Conservation (phyloP, 2,329 filamentous ascomycete species). For the Fusarium dimerum region DNA sequence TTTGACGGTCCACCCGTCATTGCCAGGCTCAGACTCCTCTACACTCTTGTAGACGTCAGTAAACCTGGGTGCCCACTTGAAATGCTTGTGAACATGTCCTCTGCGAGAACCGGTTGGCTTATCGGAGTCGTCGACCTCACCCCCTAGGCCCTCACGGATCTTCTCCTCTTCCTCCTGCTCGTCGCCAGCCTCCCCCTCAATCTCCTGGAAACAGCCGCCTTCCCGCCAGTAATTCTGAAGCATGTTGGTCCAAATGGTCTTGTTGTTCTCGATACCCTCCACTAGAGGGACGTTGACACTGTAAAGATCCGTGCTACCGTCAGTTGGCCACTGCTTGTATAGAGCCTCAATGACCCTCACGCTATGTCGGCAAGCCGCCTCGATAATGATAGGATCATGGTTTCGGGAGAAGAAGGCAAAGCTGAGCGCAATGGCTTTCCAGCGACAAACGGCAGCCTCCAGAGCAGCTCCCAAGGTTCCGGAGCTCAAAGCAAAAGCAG, state of each 20-base stretch:
- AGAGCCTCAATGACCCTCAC: constrained; percentile 80
- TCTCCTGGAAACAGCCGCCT: constrained; percentile 84
- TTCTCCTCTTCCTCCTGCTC: constrained; percentile 71
- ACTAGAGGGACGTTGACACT: constrained; percentile 87
- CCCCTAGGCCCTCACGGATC: constrained; percentile 67
- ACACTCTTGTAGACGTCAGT: constrained; percentile 85
- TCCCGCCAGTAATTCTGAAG: constrained; percentile 87
- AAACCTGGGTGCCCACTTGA: constrained; percentile 92
- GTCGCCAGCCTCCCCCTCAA: constrained; percentile 65
- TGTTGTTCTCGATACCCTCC: constrained; percentile 68
- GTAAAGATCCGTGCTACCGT: constrained; percentile 76
- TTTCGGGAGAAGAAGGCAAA: constrained; percentile 88
- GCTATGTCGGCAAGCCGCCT: constrained; percentile 71
- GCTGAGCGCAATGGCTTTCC: constrained; percentile 75
- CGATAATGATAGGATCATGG: constrained; percentile 81
- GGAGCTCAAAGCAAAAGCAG: constrained; percentile 75
- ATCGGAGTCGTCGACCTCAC: constrained; percentile 42
- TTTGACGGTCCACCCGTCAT: constrained; percentile 91
- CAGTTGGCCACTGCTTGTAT: constrained; percentile 69
- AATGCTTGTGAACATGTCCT: constrained; percentile 77
- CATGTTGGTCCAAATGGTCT: constrained; percentile 81
- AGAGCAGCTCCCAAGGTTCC: constrained; percentile 77
- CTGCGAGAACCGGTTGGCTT: constrained; percentile 26
- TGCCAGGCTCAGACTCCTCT: constrained; percentile 75
- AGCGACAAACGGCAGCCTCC: constrained; percentile 72